phyloP scores from a whole-genome alignment of 345 rosid species.

The Erucastrum elatum region DNA sequence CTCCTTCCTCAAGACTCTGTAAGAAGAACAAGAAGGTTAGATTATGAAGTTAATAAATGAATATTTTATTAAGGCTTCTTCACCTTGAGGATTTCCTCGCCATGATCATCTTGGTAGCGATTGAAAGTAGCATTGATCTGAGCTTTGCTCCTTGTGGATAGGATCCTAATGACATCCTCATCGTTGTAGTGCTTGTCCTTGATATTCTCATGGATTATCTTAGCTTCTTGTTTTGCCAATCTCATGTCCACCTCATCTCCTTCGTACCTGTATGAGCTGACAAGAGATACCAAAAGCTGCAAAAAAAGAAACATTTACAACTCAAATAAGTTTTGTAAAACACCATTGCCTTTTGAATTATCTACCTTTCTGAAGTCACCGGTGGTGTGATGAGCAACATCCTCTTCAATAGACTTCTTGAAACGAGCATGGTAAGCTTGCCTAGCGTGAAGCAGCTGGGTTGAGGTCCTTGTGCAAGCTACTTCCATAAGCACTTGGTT shows the following conservation, averaged over 20 bases:
- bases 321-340: too few relatives aligned
- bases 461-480: conserved; percentile 70
- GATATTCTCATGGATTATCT: conserved; percentile 63
- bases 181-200: conserved; percentile 56
- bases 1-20: conserved; percentile 59
- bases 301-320: too few relatives aligned
- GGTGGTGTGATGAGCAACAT: conserved; percentile 64
- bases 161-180: conserved; percentile 64
- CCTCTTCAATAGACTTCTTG: conserved; percentile 83
- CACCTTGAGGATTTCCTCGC: conserved; percentile 67
- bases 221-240: conserved; percentile 73
- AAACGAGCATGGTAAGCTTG: conserved; percentile 73
- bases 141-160: conserved; percentile 73
- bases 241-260: conserved; percentile 74
- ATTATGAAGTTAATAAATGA: background rate
- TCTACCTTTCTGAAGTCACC: conserved; percentile 70
- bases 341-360: too few relatives aligned
- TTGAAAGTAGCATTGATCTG: conserved; percentile 78
- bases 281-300: conserved; percentile 71
- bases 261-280: conserved; percentile 65
- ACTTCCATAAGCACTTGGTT: conserved; percentile 80
- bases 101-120: conserved; percentile 64
- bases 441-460: conserved; percentile 56
- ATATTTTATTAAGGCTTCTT: background rate
- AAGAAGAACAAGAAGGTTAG: background rate